Conservation (phyloP, 345 rosid species). For the Populus davidiana region DNA sequence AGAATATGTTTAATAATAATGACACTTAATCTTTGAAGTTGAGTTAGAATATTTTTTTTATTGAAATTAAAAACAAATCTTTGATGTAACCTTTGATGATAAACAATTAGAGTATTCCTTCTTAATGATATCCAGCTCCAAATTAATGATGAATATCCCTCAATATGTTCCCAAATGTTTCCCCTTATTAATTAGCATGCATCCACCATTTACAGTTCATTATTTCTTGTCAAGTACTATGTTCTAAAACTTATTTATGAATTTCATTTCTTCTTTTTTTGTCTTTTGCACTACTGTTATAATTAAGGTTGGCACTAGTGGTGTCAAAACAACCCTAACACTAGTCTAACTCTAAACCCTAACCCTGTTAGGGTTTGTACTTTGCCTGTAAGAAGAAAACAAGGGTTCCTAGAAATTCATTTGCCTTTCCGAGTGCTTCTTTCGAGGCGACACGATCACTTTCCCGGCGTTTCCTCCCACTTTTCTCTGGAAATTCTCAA, state of each 20-base stretch:
- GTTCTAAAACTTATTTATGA: not conserved
- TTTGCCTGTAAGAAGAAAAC: slow-evolving; percentile 17
- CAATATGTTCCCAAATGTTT: slow-evolving; percentile 1
- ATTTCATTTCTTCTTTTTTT: not conserved
- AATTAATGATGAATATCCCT: not conserved
- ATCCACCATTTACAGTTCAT: not conserved
- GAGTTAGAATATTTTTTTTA: not conserved
- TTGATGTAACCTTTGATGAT: not conserved
- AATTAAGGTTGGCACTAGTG: not conserved
- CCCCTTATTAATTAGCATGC: not conserved
- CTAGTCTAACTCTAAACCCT: slow-evolving; percentile 20
- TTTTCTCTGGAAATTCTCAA: slow-evolving; percentile 49
- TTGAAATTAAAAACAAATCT: not conserved
- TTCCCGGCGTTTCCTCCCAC: slow-evolving; percentile 96
- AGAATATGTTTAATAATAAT: too few relatives aligned
- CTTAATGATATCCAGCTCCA: not conserved
- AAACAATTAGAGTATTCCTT: not conserved
- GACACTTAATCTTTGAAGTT: too few relatives aligned
- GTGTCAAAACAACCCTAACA: slow-evolving; percentile 25
- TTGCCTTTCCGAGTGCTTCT: slow-evolving; percentile 27
- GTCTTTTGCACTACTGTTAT: not conserved
- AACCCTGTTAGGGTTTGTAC: slow-evolving; percentile 20
- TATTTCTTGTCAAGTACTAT: not conserved
- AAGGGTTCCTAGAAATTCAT: slow-evolving; percentile 23
- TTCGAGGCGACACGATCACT: slow-evolving; percentile 97